Conservation (phyloP, 257 asterid genomes). For the Nicotiana benthamiana region DNA sequence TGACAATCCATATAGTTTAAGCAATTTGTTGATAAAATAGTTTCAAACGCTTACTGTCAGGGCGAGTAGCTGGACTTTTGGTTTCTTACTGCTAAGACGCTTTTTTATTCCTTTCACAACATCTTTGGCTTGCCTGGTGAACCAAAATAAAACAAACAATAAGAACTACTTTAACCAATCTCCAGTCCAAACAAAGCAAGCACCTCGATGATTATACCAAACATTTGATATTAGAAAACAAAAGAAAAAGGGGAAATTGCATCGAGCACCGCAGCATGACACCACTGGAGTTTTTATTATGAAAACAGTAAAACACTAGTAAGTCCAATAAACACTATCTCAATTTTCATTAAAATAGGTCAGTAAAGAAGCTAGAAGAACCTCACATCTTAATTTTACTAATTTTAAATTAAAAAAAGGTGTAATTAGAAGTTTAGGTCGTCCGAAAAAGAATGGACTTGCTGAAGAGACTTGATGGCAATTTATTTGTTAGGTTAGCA, state of each 20-base stretch:
- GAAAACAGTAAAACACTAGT: too few species aligned
- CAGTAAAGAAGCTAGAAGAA: background rate
- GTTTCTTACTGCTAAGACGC: constrained; percentile 6
- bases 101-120: constrained; percentile 9
- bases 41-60: constrained; percentile 7
- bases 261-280: background rate
- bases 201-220: background rate
- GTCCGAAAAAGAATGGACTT: background rate
- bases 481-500: background rate
- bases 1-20: constrained; percentile 3
- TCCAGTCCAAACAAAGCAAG: background rate
- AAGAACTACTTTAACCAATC: background rate
- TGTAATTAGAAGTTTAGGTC: background rate
- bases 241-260: background rate
- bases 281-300: background rate
- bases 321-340: background rate
- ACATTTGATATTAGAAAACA: background rate
- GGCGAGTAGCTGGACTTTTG: constrained; percentile 15
- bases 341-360: background rate
- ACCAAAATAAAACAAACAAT: background rate
- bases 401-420: background rate
- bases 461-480: background rate
- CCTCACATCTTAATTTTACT: background rate
- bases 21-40: background rate
- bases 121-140: constrained; percentile 15